phyloP scores from a whole-genome alignment of 2,329 filamentous ascomycete species.

The Fusarium guadeloupense region DNA sequence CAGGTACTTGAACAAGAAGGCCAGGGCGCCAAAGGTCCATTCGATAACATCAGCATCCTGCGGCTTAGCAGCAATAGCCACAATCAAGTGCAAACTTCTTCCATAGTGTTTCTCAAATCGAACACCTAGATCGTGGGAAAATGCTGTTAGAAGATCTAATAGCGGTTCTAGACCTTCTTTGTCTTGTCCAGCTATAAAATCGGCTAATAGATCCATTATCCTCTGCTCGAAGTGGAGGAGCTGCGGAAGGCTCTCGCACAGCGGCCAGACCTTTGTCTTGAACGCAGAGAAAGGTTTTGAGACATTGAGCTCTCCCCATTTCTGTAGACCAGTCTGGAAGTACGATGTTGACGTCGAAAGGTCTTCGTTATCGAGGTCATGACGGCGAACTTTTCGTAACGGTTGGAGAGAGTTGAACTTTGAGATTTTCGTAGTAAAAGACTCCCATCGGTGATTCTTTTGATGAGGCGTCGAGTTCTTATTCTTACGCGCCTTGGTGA shows the following conservation, averaged over 20 bases:
- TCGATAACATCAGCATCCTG: slow-evolving; percentile 90
- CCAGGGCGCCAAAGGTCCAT: slow-evolving; percentile 94
- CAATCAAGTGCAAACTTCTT: slow-evolving; percentile 76
- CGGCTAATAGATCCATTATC: slow-evolving; percentile 80
- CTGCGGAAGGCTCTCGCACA: slow-evolving; percentile 90
- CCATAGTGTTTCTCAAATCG: slow-evolving; percentile 91
- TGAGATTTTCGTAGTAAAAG: slow-evolving; percentile 88
- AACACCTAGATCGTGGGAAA: slow-evolving; percentile 90
- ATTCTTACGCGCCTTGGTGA: slow-evolving; percentile 73
- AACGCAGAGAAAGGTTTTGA: slow-evolving; percentile 84
- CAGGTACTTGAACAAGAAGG: slow-evolving; percentile 97
- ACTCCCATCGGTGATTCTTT: slow-evolving; percentile 89
- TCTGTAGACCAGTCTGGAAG: slow-evolving; percentile 81
- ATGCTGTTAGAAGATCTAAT: slow-evolving; percentile 86
- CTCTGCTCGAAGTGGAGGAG: slow-evolving; percentile 89
- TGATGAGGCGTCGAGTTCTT: slow-evolving; percentile 78
- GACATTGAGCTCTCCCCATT: slow-evolving; percentile 92
- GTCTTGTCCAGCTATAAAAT: slow-evolving; percentile 81
- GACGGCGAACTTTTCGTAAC: slow-evolving; percentile 85
- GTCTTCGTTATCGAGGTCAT: slow-evolving; percentile 84
- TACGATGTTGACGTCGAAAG: slow-evolving; percentile 83
- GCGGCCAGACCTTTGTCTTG: slow-evolving; percentile 74
- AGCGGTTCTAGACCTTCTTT: slow-evolving; percentile 85
- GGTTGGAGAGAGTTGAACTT: slow-evolving; percentile 92
- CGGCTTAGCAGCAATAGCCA: slow-evolving; percentile 79